Base-by-base conservation (phyloP, 768 basidiomycete genomes). In the Macrolepiota dolichaula region DNA sequence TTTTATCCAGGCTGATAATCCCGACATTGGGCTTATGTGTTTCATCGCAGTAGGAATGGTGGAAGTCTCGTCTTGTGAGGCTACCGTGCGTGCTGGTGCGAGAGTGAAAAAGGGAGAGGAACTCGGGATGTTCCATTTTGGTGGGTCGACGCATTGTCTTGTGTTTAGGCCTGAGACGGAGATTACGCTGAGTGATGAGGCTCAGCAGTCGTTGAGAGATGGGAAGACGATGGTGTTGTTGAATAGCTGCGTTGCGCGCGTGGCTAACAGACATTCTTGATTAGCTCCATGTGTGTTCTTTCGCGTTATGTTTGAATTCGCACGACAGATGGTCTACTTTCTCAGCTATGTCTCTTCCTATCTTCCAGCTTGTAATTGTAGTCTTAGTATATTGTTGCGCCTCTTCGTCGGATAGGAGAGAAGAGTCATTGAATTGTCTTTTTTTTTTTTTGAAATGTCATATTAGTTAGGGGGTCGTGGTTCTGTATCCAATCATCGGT, bases 81-180 rank as follows among this genome's bases (percentile, higher is more conserved):
- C 80, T n/a, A 79, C 72, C 0, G 85, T 86, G 27, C 71, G 69
- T 66, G 73, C 69, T 17, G 81, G 82, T 0, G 68, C 85, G 29
- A 62, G 62, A 46, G 69, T 87, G 22, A 73, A 70, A 57, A 81
- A 80, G 62, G 86, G 88, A 1, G 81, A 87, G 36, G 71, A 86
- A 66, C 62, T 85, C 0, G 87, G 87, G 62, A 79, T 75, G 78
- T 85, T 88, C 80, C 85, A 85, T 68, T 87, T 84, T 71, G 85
- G 84, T 10, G 85, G 85, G 7, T 86, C 83, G 38, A 83, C 61
- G 72, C 76, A 59, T 63, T 82, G 51, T 61, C 85, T 17, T 19
- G 56, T 57, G 25, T 50, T 57, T 19, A 46, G 56, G 9, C 56
- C 56, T 12, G 56, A 57, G 56, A 27, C 56, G 46, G 35, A 57